Evolutionary conservation across 139 green algal species (phyloP).

Genomic region (Spirogloea muscicola): DNA sequence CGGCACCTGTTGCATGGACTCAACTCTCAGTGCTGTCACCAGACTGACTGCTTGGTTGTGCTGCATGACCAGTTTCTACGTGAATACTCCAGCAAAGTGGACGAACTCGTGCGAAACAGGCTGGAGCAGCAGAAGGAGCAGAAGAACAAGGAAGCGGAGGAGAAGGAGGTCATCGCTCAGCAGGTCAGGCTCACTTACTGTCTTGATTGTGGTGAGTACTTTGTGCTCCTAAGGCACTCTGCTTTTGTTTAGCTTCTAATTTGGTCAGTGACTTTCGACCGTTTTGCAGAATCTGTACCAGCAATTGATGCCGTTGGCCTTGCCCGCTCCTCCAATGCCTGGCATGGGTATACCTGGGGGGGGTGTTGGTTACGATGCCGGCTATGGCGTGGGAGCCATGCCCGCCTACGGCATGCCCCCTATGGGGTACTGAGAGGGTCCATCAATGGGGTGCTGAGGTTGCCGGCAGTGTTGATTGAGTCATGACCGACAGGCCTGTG

Average conservation of each 20-base stretch:
- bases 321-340: constrained; percentile 60
- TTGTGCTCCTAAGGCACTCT: no score
- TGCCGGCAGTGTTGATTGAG: no score
- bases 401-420: constrained; percentile 42
- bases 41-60: no score
- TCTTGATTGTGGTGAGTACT: no score
- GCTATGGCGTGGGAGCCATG: constrained; percentile 29
- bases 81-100: constrained; percentile 87
- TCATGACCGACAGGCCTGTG: no score
- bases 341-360: no score
- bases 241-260: no score
- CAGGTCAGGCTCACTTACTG: constrained; percentile 7
- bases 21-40: no score
- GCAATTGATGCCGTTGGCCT: constrained; percentile 71
- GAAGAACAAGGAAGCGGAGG: constrained; percentile 55
- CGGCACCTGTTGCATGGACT: no score
- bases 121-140: constrained; percentile 62
- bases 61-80: constrained; percentile 63
- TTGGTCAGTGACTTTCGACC: no score
- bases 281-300: constrained; percentile 73
- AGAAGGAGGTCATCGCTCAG: constrained; percentile 50
- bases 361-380: constrained; percentile 19
- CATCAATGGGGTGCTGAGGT: neutral
- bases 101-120: constrained; percentile 54
- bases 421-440: constrained; percentile 18